phyloP scores from a whole-genome alignment of 2,329 filamentous ascomycete genomes.

The Nemania serpens region DNA sequence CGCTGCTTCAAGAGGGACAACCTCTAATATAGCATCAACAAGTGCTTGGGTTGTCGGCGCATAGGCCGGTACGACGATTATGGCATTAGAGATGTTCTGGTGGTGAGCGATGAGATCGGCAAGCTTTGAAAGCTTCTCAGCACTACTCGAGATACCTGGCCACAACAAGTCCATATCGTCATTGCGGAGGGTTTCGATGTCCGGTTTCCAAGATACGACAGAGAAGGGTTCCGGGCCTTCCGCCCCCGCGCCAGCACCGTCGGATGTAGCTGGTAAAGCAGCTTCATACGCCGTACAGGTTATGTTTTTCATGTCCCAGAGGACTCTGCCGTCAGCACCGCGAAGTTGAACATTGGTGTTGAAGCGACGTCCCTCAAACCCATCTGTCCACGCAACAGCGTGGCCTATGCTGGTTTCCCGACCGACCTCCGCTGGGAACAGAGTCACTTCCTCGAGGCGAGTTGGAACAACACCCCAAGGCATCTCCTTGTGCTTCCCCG shows the following conservation, averaged over 20 bases:
- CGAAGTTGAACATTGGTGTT: conserved; percentile 23
- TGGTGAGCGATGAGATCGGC: conserved; percentile 17
- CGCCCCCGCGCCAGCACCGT: not conserved
- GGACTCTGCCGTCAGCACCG: not conserved
- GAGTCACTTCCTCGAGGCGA: conserved; percentile 19
- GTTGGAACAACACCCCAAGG: conserved; percentile 40
- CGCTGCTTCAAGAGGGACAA: not conserved
- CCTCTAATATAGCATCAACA: not conserved
- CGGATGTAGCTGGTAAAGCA: conserved; percentile 12
- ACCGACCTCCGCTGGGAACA: conserved; percentile 5
- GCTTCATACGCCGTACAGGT: conserved; percentile 22
- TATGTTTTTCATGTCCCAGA: conserved; percentile 24
- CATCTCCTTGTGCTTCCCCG: conserved; percentile 38
- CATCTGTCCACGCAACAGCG: conserved; percentile 31
- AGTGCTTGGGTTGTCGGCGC: not conserved
- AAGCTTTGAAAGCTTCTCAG: conserved; percentile 6
- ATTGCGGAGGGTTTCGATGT: conserved; percentile 11
- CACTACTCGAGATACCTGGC: not conserved
- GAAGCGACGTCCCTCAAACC: conserved; percentile 24
- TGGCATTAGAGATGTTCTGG: conserved; percentile 11
- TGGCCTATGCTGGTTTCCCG: conserved; percentile 11
- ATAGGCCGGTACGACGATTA: conserved; percentile 3
- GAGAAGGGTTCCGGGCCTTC: conserved; percentile 12
- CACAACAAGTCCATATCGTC: conserved; percentile 4
- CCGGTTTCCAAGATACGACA: conserved; percentile 20